Evolutionary conservation across 2,329 filamentous ascomycete genomes (phyloP), one percentile per base, ranked within the genome.

Genomic region (Stromatinia cepivora): DNA sequence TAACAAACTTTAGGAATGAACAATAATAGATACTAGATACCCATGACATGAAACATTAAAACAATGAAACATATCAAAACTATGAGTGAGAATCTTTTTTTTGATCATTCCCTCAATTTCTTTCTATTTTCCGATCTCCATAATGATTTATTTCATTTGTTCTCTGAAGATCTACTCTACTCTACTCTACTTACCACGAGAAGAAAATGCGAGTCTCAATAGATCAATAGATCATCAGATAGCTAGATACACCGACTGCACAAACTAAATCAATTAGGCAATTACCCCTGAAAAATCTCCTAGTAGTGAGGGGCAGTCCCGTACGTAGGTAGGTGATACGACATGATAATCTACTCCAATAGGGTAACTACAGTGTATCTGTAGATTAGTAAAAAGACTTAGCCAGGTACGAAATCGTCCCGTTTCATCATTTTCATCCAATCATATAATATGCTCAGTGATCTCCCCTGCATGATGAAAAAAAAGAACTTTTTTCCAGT

Each of bases 401-500:
- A 61, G 57, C 57, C 57, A 61, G 57, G 57, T 15, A 61, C 57
- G 20, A 31, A 57, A 56, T 36, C 34, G n/a, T 57, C 15, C 31
- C 39, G 56, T 58, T 42, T 42, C 36, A 58, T 58, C 22, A 25
- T 20, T 15, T 2, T 7, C 39, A 34, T 61, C 58, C 58, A 61
- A 61, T 61, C 17, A 46, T 6, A 46, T n/a, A 2, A 45, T 20
- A 25, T 15, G 1, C 20, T 46, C 39, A 34, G 56, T 58, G 34
- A 58, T 42, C 34, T 58, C 56, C 56, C 56, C 56, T 58, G 56
- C 56, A 58, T 58, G 34, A 58, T 39, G 54, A 9, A 58, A 25
- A 50, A 52, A 25, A 11, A 56, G 28, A 56, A 34, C 17, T 20
- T 34, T 56, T n/a, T 34, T 54, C 52, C 28, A 56, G 15, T 42